Evolutionary conservation across 805 yeast species (phyloP), one percentile per base, ranked within the genome.

Genomic region (Yarrowia sp.): DNA sequence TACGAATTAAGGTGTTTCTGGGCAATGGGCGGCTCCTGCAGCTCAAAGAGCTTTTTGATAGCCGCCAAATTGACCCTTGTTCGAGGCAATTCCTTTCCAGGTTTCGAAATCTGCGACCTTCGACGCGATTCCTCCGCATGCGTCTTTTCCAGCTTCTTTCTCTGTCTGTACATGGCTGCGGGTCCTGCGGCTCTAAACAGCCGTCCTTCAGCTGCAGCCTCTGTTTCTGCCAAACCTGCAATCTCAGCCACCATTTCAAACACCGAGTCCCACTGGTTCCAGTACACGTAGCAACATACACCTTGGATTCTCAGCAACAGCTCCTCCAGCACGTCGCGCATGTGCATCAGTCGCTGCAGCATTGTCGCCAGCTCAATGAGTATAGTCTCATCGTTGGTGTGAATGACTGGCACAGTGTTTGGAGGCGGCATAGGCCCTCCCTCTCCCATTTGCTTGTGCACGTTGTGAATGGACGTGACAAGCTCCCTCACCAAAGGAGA

Each of bases 201-300:
- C 3, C 76, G 69, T 9, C 76, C 76, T 6, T 63, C 32, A 50
- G 73, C 74, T 7, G 73, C 70, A 8, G 45, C 62, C 36, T 67
- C 69, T 57, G 74, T 66, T 22, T 67, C 70, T 10, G 66, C 68
- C 18, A 64, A 66, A 4, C 75, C 73, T 0, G 70, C 70, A n/a
- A 71, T 66, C 31, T 71, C 72, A 39, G 73, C 71, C 60, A 74
- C 68, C 28, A 71, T 67, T 28, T 71, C 68, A 51, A 70, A 72
- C 39, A 72, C 67, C 32, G 70, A 73, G 61, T 74, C 76, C 76
- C 76, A 74, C 58, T 69, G 66, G 44, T 74, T 74, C 76, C 76
- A 74, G 62, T 74, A 74, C 31, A 74, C 76, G 58, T 66, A 67
- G 67, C 73, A 69, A 33, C 70, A 67, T 22, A 72, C 74, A 32